Evolutionary conservation across 2,329 filamentous ascomycete genomes (phyloP).

Genomic region (Claviceps humidiphila): DNA sequence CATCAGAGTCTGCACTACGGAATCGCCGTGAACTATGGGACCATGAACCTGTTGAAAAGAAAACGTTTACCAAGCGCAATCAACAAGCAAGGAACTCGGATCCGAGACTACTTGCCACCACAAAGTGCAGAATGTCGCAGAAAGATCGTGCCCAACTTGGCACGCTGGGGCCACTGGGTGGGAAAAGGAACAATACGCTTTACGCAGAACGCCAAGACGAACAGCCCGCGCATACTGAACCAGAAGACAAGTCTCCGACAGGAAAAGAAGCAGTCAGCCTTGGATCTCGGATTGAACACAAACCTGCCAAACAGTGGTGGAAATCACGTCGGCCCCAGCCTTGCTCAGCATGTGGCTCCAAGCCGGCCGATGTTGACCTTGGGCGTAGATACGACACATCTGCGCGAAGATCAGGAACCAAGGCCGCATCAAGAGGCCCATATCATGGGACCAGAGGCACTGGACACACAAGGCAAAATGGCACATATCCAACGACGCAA

Average conservation of each 20-base stretch:
- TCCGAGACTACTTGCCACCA: not conserved
- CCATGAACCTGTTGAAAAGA: not conserved
- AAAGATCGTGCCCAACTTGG: not conserved
- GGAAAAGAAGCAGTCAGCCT: not conserved
- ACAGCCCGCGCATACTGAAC: not conserved
- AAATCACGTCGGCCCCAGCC: not conserved
- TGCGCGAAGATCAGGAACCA: not conserved
- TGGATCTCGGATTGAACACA: not conserved
- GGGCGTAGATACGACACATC: not conserved
- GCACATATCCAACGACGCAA: not conserved
- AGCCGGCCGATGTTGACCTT: conserved; percentile 3
- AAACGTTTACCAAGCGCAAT: not conserved
- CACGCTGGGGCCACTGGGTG: conserved; percentile 3
- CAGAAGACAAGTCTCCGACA: not conserved
- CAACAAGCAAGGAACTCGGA: not conserved
- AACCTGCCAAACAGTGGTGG: not conserved
- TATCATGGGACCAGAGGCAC: not conserved
- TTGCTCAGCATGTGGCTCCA: conserved; percentile 1
- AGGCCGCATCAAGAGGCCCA: not conserved
- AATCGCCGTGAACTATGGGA: not conserved
- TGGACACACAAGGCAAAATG: not conserved
- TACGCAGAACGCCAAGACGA: not conserved
- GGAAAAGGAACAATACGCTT: conserved; percentile 10
- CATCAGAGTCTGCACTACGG: not conserved
- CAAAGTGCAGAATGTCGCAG: not conserved